Base-by-base conservation (phyloP, 345 rosid species). In the Eucalyptus grandis region DNA sequence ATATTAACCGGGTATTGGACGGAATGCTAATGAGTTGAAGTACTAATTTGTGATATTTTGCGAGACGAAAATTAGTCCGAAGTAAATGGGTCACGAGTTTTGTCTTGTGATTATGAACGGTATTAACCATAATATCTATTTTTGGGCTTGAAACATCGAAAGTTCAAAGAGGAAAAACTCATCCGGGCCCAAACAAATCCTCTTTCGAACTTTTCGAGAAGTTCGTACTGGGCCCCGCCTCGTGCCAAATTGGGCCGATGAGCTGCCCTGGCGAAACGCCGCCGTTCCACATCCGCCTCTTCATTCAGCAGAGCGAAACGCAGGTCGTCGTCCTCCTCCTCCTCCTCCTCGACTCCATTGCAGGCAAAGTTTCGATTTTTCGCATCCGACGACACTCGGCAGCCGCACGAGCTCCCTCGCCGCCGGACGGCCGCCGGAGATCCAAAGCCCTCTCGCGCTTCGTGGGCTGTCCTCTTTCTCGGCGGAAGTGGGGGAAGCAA, bases 371-470 rank as follows among this genome's bases (percentile, higher is more conserved):
- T 40, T 19, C 85, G 85, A 21, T 11, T 40, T 50, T 86, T 86
- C 46, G 40, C 22, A 49, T 86, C 87, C 14, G 54, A 30, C 16
- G 0, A 86, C 56, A 8, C 47, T 22, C 47, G 9, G 27, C 85
- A 11, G 14, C 14, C 43, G 24, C 85, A 40, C 85, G 7, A 77
- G 85, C 85, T 77, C 4, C 47, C 8, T 47, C 47, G 85, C 22
- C 22, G 43, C 27, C 47, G 27, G 83, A 37, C 83, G 40, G 14
- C 83, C 8, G 24, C 47, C 14, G 40, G 30, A 77, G 85, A 77
- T 77, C 47, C 85, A 0, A 56, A 17, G 26, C 44, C 44, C 82
- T 72, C 82, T 11, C 4, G 34, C 11, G 30, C 0, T 67, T 0
- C 80, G 7, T 22, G 60, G 27, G 7, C 11, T 6, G 43, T 16